Evolutionary conservation across 1,284 basidiomycete genomes (phyloP), one percentile per base, ranked within the genome.

Genomic region (Ceratobasidium sp.): DNA sequence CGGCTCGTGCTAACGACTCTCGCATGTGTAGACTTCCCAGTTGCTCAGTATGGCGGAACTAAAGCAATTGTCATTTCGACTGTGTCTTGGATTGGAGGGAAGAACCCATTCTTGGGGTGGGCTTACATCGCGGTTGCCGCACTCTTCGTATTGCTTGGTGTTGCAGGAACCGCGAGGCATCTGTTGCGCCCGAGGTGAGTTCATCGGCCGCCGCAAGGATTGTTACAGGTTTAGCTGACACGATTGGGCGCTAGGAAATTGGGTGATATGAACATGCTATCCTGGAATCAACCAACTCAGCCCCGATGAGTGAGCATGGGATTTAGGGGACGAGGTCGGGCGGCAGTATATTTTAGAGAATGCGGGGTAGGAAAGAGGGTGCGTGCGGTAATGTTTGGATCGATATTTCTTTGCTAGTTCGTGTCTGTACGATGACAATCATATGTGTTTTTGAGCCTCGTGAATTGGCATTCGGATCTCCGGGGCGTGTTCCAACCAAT

Each of bases 21-120:
- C 39, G 53, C 46, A 39, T 67, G 64, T 60, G 72, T 83, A 98
- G 97, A 99, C 86, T 99, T 94, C 87, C 98, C 98, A 5, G 97
- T 99, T 63, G 88, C 90, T 79, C 90, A 93, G 68, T 99, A 96
- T 87, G 91, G 92, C 78, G 98, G 98, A 60, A 99, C 97, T 13
- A 99, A 99, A 86, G 96, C 96, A 0, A 90, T 99, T 78, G 96
- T 99, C 42, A 95, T 99, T 81, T 97, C 96, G 67, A 99, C 97
- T 0, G 95, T 97, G 3, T 95, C 97, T 0, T 99, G 97, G 96
- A 95, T 98, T 83, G 98, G 98, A 26, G 98, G 98, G 40, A 97
- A 97, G 87, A 97, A 97, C 83, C 92, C 96, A 0, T 99, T 99
- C 92, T 89, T 99, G 33, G 98, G 98, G 9, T 97, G 97, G 92